Base-by-base conservation (phyloP, 371 early-diverging fungal species). In the Mortierella sp. region DNA sequence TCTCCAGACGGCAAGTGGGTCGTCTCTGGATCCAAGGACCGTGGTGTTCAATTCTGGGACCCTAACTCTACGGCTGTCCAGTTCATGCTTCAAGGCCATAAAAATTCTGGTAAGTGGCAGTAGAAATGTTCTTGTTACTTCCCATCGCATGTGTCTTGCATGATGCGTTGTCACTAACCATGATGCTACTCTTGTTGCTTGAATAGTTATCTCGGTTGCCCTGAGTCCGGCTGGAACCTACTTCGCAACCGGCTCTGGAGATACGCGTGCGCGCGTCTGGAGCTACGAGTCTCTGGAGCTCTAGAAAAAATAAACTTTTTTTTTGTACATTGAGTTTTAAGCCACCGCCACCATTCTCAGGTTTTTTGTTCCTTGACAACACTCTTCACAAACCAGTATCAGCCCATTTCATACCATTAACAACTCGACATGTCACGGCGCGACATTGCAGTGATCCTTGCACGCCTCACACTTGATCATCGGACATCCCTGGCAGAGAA, bases 221-320 rank as follows among this genome's bases (percentile, higher is more conserved):
- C 86, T 97, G 75, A 95, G 95, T 73, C 96, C 97, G 0, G 90
- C 88, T 2, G 95, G 95, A 51, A 94, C 94, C 19, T 88, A 96
- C 78, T 97, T 99, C 90, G 98, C 98, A 14, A 98, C 99, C 14
- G 99, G 98, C 28, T 96, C 97, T 31, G 99, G 99, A 53, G 99
- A 99, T 90, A 94, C 93, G 79, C 93, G 95, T 75, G 98, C 98
- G 26, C 92, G 98, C 75, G 93, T 98, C 72, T 99, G 99, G 99
- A 93, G 94, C 44, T 95, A 95, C 55, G 86, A 86, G 73, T 72
- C 79, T 16, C 31, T 34, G 5, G 61, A 61, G 14, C 34, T 61
- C 6, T 61, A 61, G 61, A 28, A 61, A 26, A 28, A 59, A 59
- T 59, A 19, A 34, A 26, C 31, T 21, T 61, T 19, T 43, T 69